Evolutionary conservation across 2,329 filamentous ascomycete species (phyloP), one percentile per base, ranked within the genome.

Genomic region (Rutstroemia sp.): DNA sequence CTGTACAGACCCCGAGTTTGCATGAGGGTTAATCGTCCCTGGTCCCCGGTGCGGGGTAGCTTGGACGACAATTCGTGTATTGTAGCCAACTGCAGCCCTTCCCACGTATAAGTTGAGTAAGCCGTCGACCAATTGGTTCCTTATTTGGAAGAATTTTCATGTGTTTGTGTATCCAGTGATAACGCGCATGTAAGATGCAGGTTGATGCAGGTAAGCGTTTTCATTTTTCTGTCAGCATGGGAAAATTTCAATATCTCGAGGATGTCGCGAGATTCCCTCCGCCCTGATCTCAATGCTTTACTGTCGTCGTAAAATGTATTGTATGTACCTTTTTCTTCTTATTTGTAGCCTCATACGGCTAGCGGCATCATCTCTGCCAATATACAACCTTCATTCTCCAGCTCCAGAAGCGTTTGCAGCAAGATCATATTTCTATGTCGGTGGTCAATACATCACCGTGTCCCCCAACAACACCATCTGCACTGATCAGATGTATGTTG

Each of bases 401-500:
- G n/a, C n/a, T n/a, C n/a, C 19, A 37, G 19, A 48, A 21, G 27
- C 41, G 8, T 48, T 25, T 53, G 41, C 41, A 18, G 30, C 41
- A 47, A 54, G 51, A 49, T 34, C 30, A n/a, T 66, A 63, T 44
- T 68, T 66, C 56, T 66, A 67, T 46, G 52, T 65, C 37, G 65
- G 67, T 16, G 65, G 66, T 9, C 42, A 58, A 5, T 68, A 66
- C 50, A 37, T 61, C n/a, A 58, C 61, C 12, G 53, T 47, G 14
- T 38, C 39, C 2, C 25, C 27, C 10, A 59, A 60, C 3, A 45
- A 56, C 37, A 51, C 54, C 12, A 6, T 64, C 0, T 62, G 62
- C 34, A 14, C 55, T 7, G 58, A 73, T 53, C 79, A 81, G 69
- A 78, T 81, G 71, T 81, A 81, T 61, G 76, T 80, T 27, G 79